Evolutionary conservation across 768 basidiomycete genomes (phyloP), one percentile per base, ranked within the genome.

Genomic region (Pleurotus pulmonarius): DNA sequence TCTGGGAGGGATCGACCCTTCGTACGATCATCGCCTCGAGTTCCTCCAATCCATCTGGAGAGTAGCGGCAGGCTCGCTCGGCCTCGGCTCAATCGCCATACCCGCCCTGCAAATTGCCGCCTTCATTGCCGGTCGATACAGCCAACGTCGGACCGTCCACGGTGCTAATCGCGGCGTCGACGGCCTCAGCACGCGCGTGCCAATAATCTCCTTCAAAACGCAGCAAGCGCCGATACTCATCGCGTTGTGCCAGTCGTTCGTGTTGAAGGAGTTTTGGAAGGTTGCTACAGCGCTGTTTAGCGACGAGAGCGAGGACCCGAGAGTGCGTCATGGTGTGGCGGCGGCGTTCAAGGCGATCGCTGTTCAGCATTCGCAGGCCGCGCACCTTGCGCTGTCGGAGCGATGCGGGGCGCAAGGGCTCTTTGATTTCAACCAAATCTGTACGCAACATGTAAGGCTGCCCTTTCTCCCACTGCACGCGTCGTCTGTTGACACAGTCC

Each of bases 381-480:
- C 63, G 1, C 43, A 52, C 20, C 25, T 67, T 3, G 41, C 54
- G 5, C 39, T 72, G 4, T 57, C 59, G n/a, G 76, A 78, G 34
- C 67, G 76, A 18, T 75, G 73, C 49, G 78, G 78, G 7, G 77
- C 76, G 1, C 76, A 75, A 61, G 77, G 78, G 0, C 62, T 79
- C 0, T 75, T 75, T 29, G 68, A 62, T 11, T 53, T 62, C 54
- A 78, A 78, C 59, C 68, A 72, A 56, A 63, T 80, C 22, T 58
- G 65, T 4, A 49, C 46, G 5, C 25, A 67, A 39, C 64, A 72
- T 57, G 77, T 75, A 46, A 25, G 16, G 26, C 51, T 40, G 43
- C 16, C 16, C 6, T n/a, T 16, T 11, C 29, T 20, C 20, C 20
- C 20, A 20, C 20, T 20, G 20, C 20, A 20, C 3, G 20, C 20